Conservation (phyloP, 805 yeast genomes). For the Teunomyces cretensis region DNA sequence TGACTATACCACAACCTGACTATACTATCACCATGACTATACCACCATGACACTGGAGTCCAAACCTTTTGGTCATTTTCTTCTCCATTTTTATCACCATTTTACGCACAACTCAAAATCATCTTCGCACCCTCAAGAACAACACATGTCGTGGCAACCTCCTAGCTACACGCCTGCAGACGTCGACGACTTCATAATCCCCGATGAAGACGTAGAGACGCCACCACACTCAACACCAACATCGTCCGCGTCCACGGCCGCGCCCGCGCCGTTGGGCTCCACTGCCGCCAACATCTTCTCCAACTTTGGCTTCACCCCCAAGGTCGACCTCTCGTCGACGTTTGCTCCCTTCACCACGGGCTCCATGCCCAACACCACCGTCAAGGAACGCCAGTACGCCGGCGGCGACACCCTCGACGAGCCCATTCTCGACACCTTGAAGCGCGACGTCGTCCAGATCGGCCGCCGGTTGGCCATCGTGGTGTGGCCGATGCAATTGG, state of each 20-base stretch:
- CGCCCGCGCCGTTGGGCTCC: neutral
- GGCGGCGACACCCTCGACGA: conserved; percentile 77
- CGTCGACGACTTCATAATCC: conserved; percentile 34
- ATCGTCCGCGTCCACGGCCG: neutral
- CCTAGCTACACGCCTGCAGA: conserved; percentile 15
- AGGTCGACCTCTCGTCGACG: conserved; percentile 36
- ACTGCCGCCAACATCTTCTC: conserved; percentile 8
- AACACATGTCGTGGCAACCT: conserved; percentile 9
- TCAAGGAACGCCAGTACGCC: conserved; percentile 51
- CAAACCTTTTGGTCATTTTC: no score
- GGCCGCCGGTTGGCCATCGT: conserved; percentile 37
- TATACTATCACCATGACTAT: no score
- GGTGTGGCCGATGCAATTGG: conserved; percentile 45
- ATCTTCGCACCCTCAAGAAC: conserved; percentile 4
- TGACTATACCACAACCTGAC: no score
- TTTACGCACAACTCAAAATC: no score
- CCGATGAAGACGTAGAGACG: conserved; percentile 31
- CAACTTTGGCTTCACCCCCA: conserved; percentile 21
- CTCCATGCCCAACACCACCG: conserved; percentile 17
- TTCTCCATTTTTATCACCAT: neutral
- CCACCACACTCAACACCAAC: neutral
- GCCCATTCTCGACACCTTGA: conserved; percentile 58
- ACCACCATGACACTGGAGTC: no score
- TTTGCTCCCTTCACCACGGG: conserved; percentile 29
- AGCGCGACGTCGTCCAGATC: conserved; percentile 37